phyloP scores from a whole-genome alignment of 257 asterid genomes.

The Lycium ferocissimum region DNA sequence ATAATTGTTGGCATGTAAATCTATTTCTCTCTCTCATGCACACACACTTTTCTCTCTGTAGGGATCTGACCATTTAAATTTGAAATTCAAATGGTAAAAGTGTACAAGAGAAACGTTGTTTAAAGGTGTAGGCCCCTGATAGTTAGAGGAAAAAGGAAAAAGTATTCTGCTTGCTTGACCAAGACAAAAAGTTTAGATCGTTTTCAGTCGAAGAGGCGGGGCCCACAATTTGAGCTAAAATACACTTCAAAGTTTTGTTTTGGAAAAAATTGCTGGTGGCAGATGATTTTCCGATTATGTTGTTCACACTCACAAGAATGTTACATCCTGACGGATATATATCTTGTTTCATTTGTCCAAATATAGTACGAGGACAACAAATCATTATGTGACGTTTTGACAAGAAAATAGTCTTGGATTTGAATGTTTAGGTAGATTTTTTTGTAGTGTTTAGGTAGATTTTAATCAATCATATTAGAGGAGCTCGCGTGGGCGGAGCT shows the following conservation, averaged over 20 bases:
- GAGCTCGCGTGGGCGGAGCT: not conserved
- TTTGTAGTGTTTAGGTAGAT: not conserved
- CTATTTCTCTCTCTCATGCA: not conserved
- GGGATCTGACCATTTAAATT: slow-evolving; percentile 40
- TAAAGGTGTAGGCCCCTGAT: slow-evolving; percentile 15
- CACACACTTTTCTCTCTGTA: not conserved
- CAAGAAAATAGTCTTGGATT: not conserved
- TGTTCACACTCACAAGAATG: not conserved
- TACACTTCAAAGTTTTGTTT: slow-evolving; percentile 23
- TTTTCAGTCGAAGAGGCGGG: slow-evolving; percentile 12
- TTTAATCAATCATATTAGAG: not conserved
- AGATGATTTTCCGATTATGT: not conserved
- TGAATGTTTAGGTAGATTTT: too few relatives aligned
- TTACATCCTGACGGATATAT: not conserved
- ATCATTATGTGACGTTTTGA: not conserved
- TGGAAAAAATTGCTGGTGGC: not conserved
- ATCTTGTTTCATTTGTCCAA: not conserved
- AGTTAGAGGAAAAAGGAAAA: not conserved
- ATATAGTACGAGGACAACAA: not conserved
- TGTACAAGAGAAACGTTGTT: slow-evolving; percentile 16
- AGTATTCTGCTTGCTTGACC: slow-evolving; percentile 11
- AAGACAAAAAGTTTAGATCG: not conserved
- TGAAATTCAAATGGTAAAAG: slow-evolving; percentile 71
- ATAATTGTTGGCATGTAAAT: not conserved
- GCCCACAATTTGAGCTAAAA: not conserved